phyloP scores from a whole-genome alignment of 2,329 filamentous ascomycete genomes.

The Alternaria solani region DNA sequence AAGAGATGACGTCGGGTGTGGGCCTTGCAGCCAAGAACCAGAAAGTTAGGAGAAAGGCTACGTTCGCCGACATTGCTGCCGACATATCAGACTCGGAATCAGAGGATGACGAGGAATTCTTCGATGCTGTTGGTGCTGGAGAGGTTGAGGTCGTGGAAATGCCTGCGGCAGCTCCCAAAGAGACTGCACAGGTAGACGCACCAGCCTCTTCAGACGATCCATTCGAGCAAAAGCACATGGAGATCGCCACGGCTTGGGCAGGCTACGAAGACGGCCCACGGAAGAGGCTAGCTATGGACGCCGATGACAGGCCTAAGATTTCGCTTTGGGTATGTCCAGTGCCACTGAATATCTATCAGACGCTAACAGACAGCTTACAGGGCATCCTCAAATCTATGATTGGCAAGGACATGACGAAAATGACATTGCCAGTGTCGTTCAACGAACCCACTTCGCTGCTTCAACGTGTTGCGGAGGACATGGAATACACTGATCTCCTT shows the following conservation, averaged over 20 bases:
- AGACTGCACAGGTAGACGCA: conserved; percentile 46
- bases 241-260: conserved; percentile 80
- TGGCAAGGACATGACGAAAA: conserved; percentile 99
- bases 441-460: conserved; percentile 97
- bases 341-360: neutral
- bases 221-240: conserved; percentile 60
- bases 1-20: conserved; percentile 26
- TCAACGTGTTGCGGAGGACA: conserved; percentile 94
- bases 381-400: conserved; percentile 99
- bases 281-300: conserved; percentile 82
- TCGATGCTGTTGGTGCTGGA: conserved; percentile 93
- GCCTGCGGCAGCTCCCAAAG: conserved; percentile 54
- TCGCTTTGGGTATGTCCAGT: conserved; percentile 79
- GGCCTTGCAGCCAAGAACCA: conserved; percentile 24
- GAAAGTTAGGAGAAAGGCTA: conserved; percentile 65
- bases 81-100: conserved; percentile 74
- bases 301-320: conserved; percentile 91
- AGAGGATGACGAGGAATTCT: conserved; percentile 89
- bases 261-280: conserved; percentile 93
- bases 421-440: conserved; percentile 97
- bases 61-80: conserved; percentile 73
- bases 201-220: conserved; percentile 55
- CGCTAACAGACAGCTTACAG: conserved; percentile 59
- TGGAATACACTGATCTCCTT: conserved; percentile 95
- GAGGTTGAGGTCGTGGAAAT: conserved; percentile 82